These are phyloP conservation scores for Puccinia horiana DNA, from an alignment of 1,284 basidiomycete genomes.

Conservation along the genomic window DNA sequence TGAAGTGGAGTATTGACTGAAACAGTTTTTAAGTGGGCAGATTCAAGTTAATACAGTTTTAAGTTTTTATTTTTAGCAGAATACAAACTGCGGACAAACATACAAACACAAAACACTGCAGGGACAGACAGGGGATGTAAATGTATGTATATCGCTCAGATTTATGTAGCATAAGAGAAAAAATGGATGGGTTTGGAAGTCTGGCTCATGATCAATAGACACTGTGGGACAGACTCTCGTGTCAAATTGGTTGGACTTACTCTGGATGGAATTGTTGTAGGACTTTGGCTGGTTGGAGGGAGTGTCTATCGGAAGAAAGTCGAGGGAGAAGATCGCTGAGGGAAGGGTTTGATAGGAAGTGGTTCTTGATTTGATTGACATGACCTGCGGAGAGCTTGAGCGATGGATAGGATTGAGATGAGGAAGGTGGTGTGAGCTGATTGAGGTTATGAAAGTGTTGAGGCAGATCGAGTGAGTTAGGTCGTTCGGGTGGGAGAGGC, in stretches of 20 bases:
- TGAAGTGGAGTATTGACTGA: neutral
- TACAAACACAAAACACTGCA: no score
- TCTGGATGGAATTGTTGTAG: neutral
- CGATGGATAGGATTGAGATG: neutral
- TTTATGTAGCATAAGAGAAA: no score
- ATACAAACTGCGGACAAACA: no score
- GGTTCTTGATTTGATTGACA: constrained; percentile 8
- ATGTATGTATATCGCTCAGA: no score
- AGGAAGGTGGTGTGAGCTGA: neutral
- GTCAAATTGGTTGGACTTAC: neutral
- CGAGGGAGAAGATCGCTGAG: neutral
- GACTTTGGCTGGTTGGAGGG: neutral
- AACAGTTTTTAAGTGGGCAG: no score
- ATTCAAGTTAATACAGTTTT: no score
- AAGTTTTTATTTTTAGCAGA: no score
- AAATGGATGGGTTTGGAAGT: no score
- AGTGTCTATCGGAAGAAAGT: neutral
- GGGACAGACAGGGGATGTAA: neutral
- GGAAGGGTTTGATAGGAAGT: neutral
- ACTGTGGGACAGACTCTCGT: no score
- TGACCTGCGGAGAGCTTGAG: neutral
- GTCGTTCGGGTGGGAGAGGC: neutral
- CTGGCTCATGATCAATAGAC: no score
- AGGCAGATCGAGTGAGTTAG: neutral
- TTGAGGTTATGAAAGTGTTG: neutral